Conservation (phyloP, 2,329 filamentous ascomycete genomes). For the Cladosporium oxysporum region DNA sequence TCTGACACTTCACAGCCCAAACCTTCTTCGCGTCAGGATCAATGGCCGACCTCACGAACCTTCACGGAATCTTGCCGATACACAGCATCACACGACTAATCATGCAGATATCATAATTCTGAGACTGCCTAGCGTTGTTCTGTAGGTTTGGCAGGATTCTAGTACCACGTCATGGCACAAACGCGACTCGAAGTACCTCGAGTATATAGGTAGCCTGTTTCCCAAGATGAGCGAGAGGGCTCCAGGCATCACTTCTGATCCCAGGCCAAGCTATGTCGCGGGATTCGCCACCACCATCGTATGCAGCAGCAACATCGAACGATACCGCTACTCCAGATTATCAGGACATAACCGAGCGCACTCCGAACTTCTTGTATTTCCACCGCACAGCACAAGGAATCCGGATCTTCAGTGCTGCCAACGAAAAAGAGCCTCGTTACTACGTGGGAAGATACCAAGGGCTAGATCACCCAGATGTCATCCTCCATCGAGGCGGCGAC, state of each 20-base stretch:
- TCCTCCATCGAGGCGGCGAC: slow-evolving; percentile 28
- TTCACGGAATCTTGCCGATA: background rate
- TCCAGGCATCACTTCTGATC: background rate
- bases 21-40: background rate
- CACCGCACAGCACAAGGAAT: background rate
- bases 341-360: background rate
- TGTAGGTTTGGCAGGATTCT: background rate
- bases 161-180: background rate
- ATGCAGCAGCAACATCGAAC: background rate
- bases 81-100: background rate
- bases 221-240: background rate
- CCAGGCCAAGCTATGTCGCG: background rate
- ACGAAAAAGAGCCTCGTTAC: slow-evolving; percentile 23
- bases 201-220: background rate
- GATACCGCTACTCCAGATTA: background rate
- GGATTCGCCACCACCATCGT: background rate
- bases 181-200: background rate
- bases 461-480: slow-evolving; percentile 23
- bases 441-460: slow-evolving; percentile 24
- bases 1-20: background rate
- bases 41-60: background rate
- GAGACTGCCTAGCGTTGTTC: background rate
- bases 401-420: slow-evolving; percentile 20
- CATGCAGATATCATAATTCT: background rate
- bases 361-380: background rate